phyloP scores from a whole-genome alignment of 768 basidiomycete species.

The Xanthoconium stramineum region DNA sequence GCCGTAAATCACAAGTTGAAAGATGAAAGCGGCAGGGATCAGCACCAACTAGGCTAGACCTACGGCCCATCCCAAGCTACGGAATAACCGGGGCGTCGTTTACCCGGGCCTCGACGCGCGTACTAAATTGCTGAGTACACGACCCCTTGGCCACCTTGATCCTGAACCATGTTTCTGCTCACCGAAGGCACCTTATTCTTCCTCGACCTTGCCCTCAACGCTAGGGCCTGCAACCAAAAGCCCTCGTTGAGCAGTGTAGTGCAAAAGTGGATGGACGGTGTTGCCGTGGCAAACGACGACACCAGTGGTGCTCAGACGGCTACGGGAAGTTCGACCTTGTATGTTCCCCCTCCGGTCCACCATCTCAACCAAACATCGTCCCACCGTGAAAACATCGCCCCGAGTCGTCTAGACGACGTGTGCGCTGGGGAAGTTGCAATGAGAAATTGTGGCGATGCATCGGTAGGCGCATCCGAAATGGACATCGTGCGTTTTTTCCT shows the following conservation, averaged over 20 bases:
- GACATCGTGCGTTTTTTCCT: neutral
- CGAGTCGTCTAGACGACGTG: neutral
- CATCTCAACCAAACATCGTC: neutral
- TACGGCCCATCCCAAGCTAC: neutral
- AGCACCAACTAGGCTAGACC: neutral
- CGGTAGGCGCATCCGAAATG: neutral
- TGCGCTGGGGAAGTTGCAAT: neutral
- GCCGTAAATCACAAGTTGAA: constrained; percentile 1
- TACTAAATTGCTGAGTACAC: neutral
- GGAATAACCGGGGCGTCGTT: neutral
- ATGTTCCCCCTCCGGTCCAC: neutral
- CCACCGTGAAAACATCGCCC: no score
- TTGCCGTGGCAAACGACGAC: neutral
- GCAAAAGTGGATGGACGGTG: constrained; percentile 1
- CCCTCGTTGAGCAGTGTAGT: neutral
- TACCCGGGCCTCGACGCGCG: neutral
- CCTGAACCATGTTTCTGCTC: constrained; percentile 1
- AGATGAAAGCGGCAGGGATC: neutral
- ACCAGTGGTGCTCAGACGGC: neutral
- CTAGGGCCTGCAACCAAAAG: neutral
- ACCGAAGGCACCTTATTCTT: constrained; percentile 4
- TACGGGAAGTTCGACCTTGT: neutral
- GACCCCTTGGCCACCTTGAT: neutral
- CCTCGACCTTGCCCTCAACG: neutral
- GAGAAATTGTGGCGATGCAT: neutral